phyloP scores from a whole-genome alignment of 2,329 filamentous ascomycete genomes.

The Pochonia chlamydosporia region DNA sequence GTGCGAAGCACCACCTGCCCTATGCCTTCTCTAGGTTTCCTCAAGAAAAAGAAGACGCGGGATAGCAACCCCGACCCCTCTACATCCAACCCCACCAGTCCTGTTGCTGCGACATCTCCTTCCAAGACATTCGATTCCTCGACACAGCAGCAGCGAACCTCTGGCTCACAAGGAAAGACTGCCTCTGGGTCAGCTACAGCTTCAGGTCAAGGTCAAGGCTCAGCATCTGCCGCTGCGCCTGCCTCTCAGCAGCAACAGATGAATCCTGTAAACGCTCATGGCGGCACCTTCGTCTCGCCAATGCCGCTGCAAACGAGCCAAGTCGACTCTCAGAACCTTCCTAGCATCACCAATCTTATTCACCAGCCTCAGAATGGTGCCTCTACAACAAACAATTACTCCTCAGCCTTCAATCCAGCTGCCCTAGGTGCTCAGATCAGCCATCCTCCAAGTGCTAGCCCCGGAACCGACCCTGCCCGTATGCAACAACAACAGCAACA shows the following conservation, averaged over 20 bases:
- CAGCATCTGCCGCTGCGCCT: constrained; percentile 9
- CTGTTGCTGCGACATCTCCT: constrained; percentile 52
- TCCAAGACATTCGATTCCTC: constrained; percentile 41
- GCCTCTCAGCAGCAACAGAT: constrained; percentile 13
- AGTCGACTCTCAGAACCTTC: constrained; percentile 61
- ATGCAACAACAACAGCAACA: constrained; percentile 33
- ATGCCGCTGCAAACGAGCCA: constrained; percentile 22
- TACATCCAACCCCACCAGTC: constrained; percentile 59
- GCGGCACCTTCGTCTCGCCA: constrained; percentile 19
- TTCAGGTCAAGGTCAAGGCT: constrained; percentile 10
- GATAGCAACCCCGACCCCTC: constrained; percentile 71
- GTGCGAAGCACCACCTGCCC: constrained; percentile 16
- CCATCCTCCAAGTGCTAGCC: constrained; percentile 28
- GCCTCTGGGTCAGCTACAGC: constrained; percentile 9
- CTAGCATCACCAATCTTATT: constrained; percentile 80
- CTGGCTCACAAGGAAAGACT: constrained; percentile 15
- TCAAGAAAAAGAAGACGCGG: constrained; percentile 99
- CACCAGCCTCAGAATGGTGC: constrained; percentile 45
- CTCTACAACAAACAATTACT: constrained; percentile 23
- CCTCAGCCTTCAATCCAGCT: constrained; percentile 19
- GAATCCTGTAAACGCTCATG: constrained; percentile 20
- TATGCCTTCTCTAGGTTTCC: constrained; percentile 93
- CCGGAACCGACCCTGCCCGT: constrained; percentile 28
- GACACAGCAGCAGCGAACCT: constrained; percentile 16
- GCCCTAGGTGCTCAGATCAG: constrained; percentile 18